Evolutionary conservation across 148 eudicot genomes (phyloP), one percentile per base, ranked within the genome.

Genomic region (Beta vulgaris): DNA sequence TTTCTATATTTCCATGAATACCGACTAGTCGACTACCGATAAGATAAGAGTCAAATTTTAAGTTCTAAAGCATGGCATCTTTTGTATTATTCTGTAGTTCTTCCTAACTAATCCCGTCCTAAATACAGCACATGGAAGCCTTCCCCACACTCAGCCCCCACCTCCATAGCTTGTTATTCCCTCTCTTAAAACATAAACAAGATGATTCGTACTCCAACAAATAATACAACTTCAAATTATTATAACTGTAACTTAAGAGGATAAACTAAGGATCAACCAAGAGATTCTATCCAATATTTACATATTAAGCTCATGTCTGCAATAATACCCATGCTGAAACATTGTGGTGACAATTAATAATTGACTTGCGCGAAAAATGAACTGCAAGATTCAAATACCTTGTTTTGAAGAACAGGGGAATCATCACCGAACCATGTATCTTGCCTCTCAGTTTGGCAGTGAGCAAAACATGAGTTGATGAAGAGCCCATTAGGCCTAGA

Each of bases 361-460:
- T 55, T 39, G 35, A 14, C 46, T 34, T 9, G 19, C 13, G 48
- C 40, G 34, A 60, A 31, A 68, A 55, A 31, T 31, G 29, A 67
- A 73, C 0, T 53, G 60, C 58, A 39, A 68, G 16, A 25, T 63
- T 34, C 51, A 54, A 28, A 36, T 87, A 95, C 99, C 99, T 92
- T 95, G 54, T 73, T 86, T 76, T 73, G 77, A 28, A 95, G 58
- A 64, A 88, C 80, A 12, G 99, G 99, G 26, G 99, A 92, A 72
- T 87, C 83, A 76, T 92, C 92, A 3, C 97, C 87, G 76, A 95
- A 95, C 99, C 99, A 95, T 43, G 99, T 95, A 70, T 95, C 99
- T 81, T 95, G 99, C 83, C 90, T 91, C 85, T 95, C 99, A 19
- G 99, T 84, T 55, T 95, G 99, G 90, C 99, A 95, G 82, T 95